Conservation (phyloP, 352 stramenopile species). For the Blastocystis sp. region DNA sequence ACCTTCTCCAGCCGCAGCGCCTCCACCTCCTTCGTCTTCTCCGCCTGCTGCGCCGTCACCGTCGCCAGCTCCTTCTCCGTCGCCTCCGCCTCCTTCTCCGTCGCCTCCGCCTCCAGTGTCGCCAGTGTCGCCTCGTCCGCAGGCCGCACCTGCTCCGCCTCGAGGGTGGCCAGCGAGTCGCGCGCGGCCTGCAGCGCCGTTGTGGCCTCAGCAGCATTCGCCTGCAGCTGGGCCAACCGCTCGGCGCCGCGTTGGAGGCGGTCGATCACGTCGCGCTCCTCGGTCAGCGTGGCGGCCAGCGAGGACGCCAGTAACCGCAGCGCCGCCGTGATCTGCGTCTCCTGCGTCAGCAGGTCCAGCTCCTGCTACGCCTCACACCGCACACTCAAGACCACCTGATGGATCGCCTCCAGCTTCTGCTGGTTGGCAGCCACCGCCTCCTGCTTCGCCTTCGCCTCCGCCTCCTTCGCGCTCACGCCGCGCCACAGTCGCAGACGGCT, state of each 20-base stretch:
- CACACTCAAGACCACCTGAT: not conserved
- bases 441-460: constrained; percentile 42
- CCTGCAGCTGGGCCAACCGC: constrained; percentile 13
- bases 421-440: constrained; percentile 17
- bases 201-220: not conserved
- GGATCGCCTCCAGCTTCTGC: constrained; percentile 58
- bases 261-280: constrained; percentile 32
- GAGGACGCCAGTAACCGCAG: not conserved
- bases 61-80: constrained; percentile 80
- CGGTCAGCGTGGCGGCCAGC: constrained; percentile 9
- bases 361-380: constrained; percentile 49
- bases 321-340: constrained; percentile 62
- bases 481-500: constrained; percentile 75
- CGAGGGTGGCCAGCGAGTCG: not conserved
- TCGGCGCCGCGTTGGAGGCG: constrained; percentile 39
- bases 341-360: constrained; percentile 45
- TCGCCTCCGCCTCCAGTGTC: not conserved
- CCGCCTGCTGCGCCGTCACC: constrained; percentile 76
- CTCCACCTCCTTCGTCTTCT: not conserved
- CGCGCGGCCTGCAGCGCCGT: constrained; percentile 23
- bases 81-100: constrained; percentile 22
- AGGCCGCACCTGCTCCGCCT: not conserved
- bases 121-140: constrained; percentile 1
- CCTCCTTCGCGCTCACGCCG: constrained; percentile 53
- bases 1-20: constrained; percentile 4